These are phyloP conservation scores for Picea abies DNA, from an alignment of 83 land plant species.

Conservation along the genomic window DNA sequence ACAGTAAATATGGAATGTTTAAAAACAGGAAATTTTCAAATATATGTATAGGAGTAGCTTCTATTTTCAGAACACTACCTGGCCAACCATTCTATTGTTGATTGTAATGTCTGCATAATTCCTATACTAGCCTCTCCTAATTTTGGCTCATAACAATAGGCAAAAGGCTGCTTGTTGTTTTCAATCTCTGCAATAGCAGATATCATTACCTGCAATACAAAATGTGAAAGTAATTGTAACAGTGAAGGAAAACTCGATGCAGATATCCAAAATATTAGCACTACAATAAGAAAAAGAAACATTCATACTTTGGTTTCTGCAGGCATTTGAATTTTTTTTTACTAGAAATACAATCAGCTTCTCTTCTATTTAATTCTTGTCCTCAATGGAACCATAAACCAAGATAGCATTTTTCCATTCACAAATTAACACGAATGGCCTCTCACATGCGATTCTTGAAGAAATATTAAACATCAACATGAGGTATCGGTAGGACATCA, in stretches of 20 bases:
- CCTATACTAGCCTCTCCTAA: slow-evolving; percentile 67
- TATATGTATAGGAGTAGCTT: neutral
- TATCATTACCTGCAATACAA: slow-evolving; percentile 64
- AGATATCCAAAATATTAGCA: neutral
- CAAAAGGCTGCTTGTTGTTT: slow-evolving; percentile 80
- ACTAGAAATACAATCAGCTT: neutral
- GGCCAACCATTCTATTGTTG: slow-evolving; percentile 78
- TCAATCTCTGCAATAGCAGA: slow-evolving; percentile 94
- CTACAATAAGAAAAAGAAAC: neutral
- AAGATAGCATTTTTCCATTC: neutral
- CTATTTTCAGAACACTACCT: slow-evolving; percentile 39
- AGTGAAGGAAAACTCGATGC: neutral
- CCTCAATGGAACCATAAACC: neutral
- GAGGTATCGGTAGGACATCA: too few species aligned
- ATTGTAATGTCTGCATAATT: slow-evolving; percentile 72
- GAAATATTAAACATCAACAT: neutral
- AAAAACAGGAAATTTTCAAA: neutral
- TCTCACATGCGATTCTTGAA: neutral
- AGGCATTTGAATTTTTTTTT: neutral
- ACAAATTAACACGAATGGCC: neutral
- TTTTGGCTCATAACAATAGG: slow-evolving; percentile 57
- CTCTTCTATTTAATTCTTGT: neutral
- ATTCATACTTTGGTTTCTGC: neutral
- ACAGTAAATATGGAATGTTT: neutral
- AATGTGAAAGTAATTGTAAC: neutral